phyloP scores from a whole-genome alignment of 768 basidiomycete species.

The Kwoniella sp. region DNA sequence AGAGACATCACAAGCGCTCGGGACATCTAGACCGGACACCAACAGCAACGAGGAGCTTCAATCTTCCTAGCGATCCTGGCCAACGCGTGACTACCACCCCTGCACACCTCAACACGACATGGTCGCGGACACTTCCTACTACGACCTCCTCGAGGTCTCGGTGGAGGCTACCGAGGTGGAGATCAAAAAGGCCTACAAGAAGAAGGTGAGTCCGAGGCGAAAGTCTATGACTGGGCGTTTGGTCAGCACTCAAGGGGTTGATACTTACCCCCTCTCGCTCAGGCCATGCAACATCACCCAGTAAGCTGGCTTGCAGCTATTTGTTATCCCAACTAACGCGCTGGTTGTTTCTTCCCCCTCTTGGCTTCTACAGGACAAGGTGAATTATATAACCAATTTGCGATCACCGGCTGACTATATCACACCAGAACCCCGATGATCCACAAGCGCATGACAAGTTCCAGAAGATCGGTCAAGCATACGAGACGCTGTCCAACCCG shows the following conservation, averaged over 20 bases:
- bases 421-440: constrained; percentile 73
- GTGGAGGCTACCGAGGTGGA: constrained; percentile 73
- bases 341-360: not conserved
- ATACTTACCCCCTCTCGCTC: not conserved
- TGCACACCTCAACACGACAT: too few species aligned
- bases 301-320: constrained; percentile 14
- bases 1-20: too few species aligned
- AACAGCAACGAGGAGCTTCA: too few species aligned
- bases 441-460: constrained; percentile 77
- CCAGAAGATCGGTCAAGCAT: constrained; percentile 82
- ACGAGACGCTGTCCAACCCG: constrained; percentile 43
- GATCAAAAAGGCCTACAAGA: constrained; percentile 90
- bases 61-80: too few species aligned
- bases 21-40: too few species aligned
- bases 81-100: too few species aligned
- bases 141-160: constrained; percentile 75
- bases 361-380: constrained; percentile 61
- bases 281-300: constrained; percentile 61
- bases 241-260: constrained; percentile 5
- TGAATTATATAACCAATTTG: constrained; percentile 36
- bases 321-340: not conserved
- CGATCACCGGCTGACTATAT: not conserved
- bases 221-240: too few species aligned
- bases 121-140: constrained; percentile 56
- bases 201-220: constrained; percentile 63